Conservation (phyloP, 1,284 basidiomycete species). For the Violaceomyces palustris region DNA sequence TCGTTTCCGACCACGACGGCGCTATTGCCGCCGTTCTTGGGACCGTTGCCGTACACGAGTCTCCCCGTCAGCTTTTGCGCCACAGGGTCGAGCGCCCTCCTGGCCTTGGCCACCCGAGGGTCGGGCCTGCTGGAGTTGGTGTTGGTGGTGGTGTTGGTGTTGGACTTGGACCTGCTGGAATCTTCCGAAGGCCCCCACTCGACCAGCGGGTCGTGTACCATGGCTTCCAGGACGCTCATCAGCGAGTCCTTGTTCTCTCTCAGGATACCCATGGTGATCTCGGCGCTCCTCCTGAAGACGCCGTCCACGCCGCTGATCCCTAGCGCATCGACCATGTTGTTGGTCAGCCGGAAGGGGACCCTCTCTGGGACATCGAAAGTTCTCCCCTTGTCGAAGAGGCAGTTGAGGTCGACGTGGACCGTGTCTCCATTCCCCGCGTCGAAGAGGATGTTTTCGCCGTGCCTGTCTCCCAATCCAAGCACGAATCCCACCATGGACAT, state of each 20-base stretch:
- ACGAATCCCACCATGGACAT: conserved; percentile 99
- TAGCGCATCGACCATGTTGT: conserved; percentile 87
- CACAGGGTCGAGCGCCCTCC: conserved; percentile 44
- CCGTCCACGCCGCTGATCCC: conserved; percentile 93
- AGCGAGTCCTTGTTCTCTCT: conserved; percentile 87
- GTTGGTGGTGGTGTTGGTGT: too few relatives aligned
- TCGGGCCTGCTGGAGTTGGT: conserved; percentile 13
- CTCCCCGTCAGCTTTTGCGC: conserved; percentile 47
- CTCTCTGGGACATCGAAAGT: conserved; percentile 83
- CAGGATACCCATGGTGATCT: conserved; percentile 82
- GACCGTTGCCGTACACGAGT: conserved; percentile 33
- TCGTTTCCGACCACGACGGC: too few relatives aligned
- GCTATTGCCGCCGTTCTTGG: too few relatives aligned
- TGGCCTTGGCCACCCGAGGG: conserved; percentile 38
- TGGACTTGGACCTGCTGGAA: conserved; percentile 45
- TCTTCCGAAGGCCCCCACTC: conserved; percentile 74
- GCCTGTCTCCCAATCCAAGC: conserved; percentile 91
- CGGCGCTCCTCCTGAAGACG: conserved; percentile 84
- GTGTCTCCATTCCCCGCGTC: conserved; percentile 84
- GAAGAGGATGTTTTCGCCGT: conserved; percentile 93
- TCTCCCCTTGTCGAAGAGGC: conserved; percentile 90
- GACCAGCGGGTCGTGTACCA: conserved; percentile 93
- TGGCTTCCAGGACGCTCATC: conserved; percentile 94
- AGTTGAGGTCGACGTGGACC: conserved; percentile 97
- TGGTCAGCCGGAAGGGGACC: conserved; percentile 91